These are phyloP conservation scores for Pistacia vera DNA, from an alignment of 345 rosid genomes.

Conservation along the genomic window DNA sequence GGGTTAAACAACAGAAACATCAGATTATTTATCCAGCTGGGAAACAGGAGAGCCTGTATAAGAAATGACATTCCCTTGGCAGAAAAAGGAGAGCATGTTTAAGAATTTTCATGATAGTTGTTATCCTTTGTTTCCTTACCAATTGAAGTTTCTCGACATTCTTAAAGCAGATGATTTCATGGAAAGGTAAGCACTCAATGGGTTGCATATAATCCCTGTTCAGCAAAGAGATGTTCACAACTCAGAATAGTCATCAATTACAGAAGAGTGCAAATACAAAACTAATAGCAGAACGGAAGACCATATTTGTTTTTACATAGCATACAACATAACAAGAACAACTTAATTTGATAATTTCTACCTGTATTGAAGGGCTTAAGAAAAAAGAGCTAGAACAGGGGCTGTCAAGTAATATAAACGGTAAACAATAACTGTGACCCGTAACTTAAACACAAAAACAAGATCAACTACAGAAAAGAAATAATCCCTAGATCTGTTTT, in stretches of 20 bases:
- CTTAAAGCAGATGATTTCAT: constrained; percentile 83
- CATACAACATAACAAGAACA: not conserved
- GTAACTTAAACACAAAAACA: not conserved
- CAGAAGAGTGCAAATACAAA: not conserved
- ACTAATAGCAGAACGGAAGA: not conserved
- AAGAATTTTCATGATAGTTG: not conserved
- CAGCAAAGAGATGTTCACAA: constrained; percentile 22
- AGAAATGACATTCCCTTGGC: not conserved
- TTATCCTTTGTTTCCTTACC: constrained; percentile 48
- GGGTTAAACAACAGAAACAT: too few species aligned
- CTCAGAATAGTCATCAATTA: constrained; percentile 3
- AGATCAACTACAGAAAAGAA: too few species aligned
- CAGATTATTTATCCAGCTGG: too few species aligned
- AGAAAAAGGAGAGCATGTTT: constrained; percentile 1
- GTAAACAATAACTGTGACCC: not conserved
- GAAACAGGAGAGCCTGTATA: not conserved
- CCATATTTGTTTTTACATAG: not conserved
- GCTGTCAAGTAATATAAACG: not conserved
- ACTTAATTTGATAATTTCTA: not conserved
- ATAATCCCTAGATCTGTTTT: too few species aligned
- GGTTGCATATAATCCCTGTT: constrained; percentile 81
- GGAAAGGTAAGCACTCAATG: constrained; percentile 62
- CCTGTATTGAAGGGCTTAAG: not conserved
- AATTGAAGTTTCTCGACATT: constrained; percentile 66
- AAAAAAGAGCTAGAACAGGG: not conserved